phyloP scores from a whole-genome alignment of 2,329 filamentous ascomycete genomes.

The Neofusicoccum cordaticola region DNA sequence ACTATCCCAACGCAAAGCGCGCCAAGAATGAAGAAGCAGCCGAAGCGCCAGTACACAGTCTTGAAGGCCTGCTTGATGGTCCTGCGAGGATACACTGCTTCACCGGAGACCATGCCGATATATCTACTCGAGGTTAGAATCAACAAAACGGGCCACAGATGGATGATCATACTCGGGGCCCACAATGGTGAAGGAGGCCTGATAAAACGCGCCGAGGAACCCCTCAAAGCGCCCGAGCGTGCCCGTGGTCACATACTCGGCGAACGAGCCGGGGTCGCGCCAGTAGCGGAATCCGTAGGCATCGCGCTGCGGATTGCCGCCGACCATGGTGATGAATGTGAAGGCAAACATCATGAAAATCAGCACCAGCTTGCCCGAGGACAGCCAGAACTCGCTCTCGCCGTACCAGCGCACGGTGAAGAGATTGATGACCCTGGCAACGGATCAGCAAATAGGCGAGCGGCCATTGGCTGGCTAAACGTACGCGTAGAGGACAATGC shows the following conservation, averaged over 20 bases:
- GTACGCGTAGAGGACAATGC: conserved; percentile 44
- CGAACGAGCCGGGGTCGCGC: conserved; percentile 21
- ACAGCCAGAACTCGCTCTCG: conserved; percentile 66
- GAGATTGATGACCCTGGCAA: conserved; percentile 7
- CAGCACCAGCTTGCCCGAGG: conserved; percentile 52
- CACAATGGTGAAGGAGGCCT: conserved; percentile 30
- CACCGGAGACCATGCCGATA: conserved; percentile 35
- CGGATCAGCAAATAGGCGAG: background rate
- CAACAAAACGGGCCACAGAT: no score
- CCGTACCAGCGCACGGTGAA: conserved; percentile 17
- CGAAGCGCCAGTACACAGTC: conserved; percentile 47
- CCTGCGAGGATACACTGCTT: conserved; percentile 21
- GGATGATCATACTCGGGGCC: conserved; percentile 20
- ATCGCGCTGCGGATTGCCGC: conserved; percentile 35
- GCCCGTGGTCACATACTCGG: conserved; percentile 27
- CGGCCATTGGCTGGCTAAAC: conserved; percentile 10
- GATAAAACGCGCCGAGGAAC: conserved; percentile 45
- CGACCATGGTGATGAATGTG: conserved; percentile 36
- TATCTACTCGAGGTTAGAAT: conserved; percentile 3
- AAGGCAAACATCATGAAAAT: conserved; percentile 33
- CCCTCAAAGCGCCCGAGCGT: conserved; percentile 22
- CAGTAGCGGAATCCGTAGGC: conserved; percentile 37
- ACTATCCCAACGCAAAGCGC: conserved; percentile 46
- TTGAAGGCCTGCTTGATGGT: conserved; percentile 50
- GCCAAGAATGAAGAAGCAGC: conserved; percentile 47